Evolutionary conservation across 768 basidiomycete species (phyloP).

Genomic region (Tylopilus felleus): DNA sequence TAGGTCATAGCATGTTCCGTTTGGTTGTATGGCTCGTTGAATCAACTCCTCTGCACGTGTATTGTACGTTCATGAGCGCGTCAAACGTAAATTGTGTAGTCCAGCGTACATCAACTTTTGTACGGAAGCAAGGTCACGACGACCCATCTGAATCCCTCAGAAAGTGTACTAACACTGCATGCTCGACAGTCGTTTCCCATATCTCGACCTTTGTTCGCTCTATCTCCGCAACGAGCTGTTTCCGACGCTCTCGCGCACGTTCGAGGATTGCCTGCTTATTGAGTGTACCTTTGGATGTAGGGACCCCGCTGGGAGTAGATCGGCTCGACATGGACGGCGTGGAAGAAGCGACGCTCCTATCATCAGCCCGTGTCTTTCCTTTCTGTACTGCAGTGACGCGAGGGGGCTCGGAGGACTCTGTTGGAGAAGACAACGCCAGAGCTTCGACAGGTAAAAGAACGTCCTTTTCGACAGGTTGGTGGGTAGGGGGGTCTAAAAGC

Average conservation of each 20-base stretch:
- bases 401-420: not conserved
- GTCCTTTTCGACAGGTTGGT: slow-evolving; percentile 2
- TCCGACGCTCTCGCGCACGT: slow-evolving; percentile 52
- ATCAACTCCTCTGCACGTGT: not conserved
- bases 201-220: slow-evolving; percentile 60
- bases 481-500: slow-evolving; percentile 3
- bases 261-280: slow-evolving; percentile 46
- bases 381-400: slow-evolving; percentile 7
- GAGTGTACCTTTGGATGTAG: slow-evolving; percentile 2
- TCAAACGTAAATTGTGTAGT: too few species aligned
- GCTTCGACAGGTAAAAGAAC: not conserved
- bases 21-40: not conserved
- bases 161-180: slow-evolving; percentile 56
- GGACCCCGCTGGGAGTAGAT: not conserved
- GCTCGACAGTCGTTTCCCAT: slow-evolving; percentile 73
- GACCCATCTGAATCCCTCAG: slow-evolving; percentile 31
- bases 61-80: too few species aligned
- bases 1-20: slow-evolving; percentile 2
- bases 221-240: slow-evolving; percentile 51
- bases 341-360: not conserved
- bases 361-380: slow-evolving; percentile 15
- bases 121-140: not conserved
- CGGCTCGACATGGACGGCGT: not conserved
- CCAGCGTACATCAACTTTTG: not conserved
- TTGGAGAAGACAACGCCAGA: not conserved